These are phyloP conservation scores for Leccinum fallax DNA, from an alignment of 1,284 basidiomycete genomes.

Conservation along the genomic window DNA sequence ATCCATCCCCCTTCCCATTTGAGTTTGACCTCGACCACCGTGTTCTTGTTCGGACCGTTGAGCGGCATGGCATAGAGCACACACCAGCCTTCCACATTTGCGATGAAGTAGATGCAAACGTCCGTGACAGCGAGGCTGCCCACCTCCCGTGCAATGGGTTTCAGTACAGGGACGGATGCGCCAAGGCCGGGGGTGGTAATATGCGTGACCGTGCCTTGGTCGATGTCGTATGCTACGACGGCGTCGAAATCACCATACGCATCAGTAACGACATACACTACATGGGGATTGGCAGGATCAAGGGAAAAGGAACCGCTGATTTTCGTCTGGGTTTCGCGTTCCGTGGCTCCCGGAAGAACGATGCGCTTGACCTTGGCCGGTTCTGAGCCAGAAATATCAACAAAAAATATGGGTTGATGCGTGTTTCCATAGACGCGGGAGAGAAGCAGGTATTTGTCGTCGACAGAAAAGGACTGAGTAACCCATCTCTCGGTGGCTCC, in stretches of 20 bases:
- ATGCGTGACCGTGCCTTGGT: constrained; percentile 30
- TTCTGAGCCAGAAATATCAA: constrained; percentile 35
- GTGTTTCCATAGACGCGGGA: constrained; percentile 27
- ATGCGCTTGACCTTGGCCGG: constrained; percentile 30
- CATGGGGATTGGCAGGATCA: constrained; percentile 27
- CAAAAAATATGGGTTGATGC: constrained; percentile 35
- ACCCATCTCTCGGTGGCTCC: constrained; percentile 34
- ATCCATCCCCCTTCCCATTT: constrained; percentile 36
- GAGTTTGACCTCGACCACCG: constrained; percentile 36
- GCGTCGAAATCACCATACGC: constrained; percentile 40
- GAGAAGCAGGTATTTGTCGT: constrained; percentile 38
- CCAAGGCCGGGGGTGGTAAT: constrained; percentile 37
- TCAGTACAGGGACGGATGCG: constrained; percentile 29
- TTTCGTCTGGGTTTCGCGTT: constrained; percentile 29
- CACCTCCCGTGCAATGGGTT: constrained; percentile 36
- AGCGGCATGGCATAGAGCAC: constrained; percentile 36
- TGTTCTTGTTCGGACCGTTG: constrained; percentile 25
- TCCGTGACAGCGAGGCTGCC: constrained; percentile 28
- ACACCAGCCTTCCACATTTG: constrained; percentile 42
- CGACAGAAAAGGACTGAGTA: constrained; percentile 35
- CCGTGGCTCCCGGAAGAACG: constrained; percentile 35
- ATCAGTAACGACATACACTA: constrained; percentile 36
- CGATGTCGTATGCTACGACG: constrained; percentile 36
- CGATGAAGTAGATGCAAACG: constrained; percentile 33
- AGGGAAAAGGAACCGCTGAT: constrained; percentile 32